Conservation (phyloP, 1,284 basidiomycete species). For the Paramarasmius palmivorus region DNA sequence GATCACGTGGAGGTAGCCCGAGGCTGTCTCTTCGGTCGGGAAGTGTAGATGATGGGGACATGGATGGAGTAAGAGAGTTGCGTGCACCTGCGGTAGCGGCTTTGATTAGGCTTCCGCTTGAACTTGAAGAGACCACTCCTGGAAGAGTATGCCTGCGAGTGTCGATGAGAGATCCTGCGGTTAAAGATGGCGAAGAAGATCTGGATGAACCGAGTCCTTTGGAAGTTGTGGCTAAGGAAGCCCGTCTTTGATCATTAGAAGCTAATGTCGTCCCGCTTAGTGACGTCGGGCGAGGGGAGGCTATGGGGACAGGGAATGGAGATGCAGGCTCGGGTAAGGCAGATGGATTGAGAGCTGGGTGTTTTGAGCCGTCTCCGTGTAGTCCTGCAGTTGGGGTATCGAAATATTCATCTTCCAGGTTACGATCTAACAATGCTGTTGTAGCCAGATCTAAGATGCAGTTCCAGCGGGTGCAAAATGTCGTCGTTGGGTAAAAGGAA, state of each 20-base stretch:
- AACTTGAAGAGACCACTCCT: not conserved
- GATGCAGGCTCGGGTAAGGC: slow-evolving; percentile 21
- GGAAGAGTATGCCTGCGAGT: not conserved
- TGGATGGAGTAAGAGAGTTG: not conserved
- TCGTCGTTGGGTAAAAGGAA: slow-evolving; percentile 57
- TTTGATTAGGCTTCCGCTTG: not conserved
- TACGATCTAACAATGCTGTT: slow-evolving; percentile 21
- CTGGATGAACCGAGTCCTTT: not conserved
- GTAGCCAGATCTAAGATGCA: slow-evolving; percentile 77
- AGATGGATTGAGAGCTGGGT: not conserved
- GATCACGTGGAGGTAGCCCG: not conserved
- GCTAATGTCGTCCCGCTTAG: not conserved
- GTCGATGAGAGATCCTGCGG: not conserved
- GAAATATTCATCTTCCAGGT: slow-evolving; percentile 8
- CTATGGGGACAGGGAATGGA: slow-evolving; percentile 18
- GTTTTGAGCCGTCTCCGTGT: slow-evolving; percentile 8
- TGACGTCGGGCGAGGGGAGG: not conserved
- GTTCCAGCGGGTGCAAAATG: slow-evolving; percentile 86
- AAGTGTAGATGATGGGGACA: not conserved
- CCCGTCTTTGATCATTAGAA: not conserved
- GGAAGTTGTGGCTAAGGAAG: not conserved
- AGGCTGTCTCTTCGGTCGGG: not conserved
- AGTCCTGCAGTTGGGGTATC: slow-evolving; percentile 24
- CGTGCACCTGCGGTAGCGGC: slow-evolving; percentile 1
- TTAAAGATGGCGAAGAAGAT: not conserved